phyloP scores from a whole-genome alignment of 2,329 filamentous ascomycete genomes.

The Botryotinia narcissicola region DNA sequence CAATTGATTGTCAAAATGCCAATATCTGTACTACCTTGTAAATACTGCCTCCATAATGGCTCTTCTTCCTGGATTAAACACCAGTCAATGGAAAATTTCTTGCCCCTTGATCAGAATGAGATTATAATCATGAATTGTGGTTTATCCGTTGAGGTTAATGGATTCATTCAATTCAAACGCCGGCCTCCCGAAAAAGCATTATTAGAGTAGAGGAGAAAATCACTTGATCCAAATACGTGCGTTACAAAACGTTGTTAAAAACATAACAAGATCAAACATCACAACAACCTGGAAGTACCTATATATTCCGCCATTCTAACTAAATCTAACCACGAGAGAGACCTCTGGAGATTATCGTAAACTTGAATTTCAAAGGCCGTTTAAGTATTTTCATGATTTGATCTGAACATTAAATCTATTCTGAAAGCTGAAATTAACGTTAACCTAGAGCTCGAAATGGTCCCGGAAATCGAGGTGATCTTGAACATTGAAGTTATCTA shows the following conservation, averaged over 20 bases:
- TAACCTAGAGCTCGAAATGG: accelerated
- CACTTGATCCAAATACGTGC: background rate
- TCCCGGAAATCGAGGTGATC: background rate
- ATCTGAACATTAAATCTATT: background rate
- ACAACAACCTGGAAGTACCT: background rate
- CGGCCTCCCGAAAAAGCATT: background rate
- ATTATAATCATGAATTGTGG: accelerated
- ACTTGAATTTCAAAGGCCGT: background rate
- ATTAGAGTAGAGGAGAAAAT: background rate
- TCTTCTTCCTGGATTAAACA: background rate
- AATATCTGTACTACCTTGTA: background rate
- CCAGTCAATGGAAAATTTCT: background rate
- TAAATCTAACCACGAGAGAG: background rate
- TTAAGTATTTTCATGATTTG: background rate
- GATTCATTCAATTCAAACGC: background rate
- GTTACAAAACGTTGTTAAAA: background rate
- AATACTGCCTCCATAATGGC: background rate
- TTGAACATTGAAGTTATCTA: background rate
- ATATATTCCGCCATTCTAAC: background rate
- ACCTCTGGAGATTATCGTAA: background rate
- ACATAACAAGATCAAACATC: background rate
- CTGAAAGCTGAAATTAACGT: background rate
- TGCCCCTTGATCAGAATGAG: background rate
- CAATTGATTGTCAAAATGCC: background rate
- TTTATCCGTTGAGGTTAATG: background rate